Evolutionary conservation across 306 rosid species (phyloP).

Genomic region (Boehmeria nivea): DNA sequence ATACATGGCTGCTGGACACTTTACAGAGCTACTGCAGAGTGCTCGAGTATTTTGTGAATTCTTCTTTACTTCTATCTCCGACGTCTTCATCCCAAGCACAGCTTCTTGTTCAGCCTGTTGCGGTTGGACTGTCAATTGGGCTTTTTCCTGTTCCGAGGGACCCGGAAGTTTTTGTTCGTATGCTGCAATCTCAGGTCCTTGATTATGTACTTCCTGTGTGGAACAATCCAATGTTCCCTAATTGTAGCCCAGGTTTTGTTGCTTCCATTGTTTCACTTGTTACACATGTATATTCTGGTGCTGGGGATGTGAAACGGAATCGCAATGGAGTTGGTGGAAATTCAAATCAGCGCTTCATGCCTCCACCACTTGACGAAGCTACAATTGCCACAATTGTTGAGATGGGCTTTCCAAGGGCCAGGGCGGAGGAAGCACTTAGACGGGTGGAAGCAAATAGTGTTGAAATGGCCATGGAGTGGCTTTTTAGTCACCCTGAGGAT

Average conservation of each 20-base stretch:
- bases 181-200: slow-evolving; percentile 95
- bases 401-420: slow-evolving; percentile 95
- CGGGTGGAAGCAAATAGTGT: slow-evolving; percentile 94
- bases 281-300: slow-evolving; percentile 87
- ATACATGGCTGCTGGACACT: slow-evolving; percentile 89
- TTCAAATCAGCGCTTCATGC: slow-evolving; percentile 64
- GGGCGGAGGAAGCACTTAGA: slow-evolving; percentile 98
- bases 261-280: slow-evolving; percentile 84
- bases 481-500: slow-evolving; percentile 87
- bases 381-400: slow-evolving; percentile 85
- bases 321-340: slow-evolving; percentile 62
- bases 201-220: slow-evolving; percentile 85
- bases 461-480: slow-evolving; percentile 99
- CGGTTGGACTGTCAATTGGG: slow-evolving; percentile 94
- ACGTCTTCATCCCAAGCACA: slow-evolving; percentile 82
- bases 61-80: slow-evolving; percentile 81
- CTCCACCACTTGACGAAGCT: slow-evolving; percentile 91
- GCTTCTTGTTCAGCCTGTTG: slow-evolving; percentile 92
- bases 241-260: slow-evolving; percentile 73
- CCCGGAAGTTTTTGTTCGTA: slow-evolving; percentile 90
- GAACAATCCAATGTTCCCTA: slow-evolving; percentile 82
- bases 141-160: slow-evolving; percentile 96
- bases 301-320: slow-evolving; percentile 85
- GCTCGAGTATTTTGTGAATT: slow-evolving; percentile 92
- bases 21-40: slow-evolving; percentile 75